These are phyloP conservation scores for Kodamaea arcana DNA, from an alignment of 1,139 yeast species.

Conservation along the genomic window DNA sequence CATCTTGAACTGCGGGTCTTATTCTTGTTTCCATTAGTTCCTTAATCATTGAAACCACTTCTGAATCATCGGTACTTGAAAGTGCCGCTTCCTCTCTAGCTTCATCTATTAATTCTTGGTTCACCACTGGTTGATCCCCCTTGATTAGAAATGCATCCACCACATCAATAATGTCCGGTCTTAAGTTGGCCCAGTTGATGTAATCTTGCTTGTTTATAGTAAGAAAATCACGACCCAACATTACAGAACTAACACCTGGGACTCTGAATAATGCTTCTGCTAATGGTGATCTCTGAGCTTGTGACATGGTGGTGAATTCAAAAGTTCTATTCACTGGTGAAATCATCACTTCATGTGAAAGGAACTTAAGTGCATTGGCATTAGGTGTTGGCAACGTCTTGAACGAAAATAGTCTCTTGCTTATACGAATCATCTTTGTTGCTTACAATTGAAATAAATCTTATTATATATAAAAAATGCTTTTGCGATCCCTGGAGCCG, in stretches of 20 bases:
- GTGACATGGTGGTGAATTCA: slow-evolving; percentile 66
- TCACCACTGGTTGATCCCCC: slow-evolving; percentile 46
- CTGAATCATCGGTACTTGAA: slow-evolving; percentile 29
- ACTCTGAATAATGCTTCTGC: slow-evolving; percentile 76
- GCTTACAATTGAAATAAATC: not conserved
- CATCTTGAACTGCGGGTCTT: slow-evolving; percentile 69
- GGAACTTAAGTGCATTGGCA: slow-evolving; percentile 83
- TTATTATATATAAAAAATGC: slow-evolving; percentile 1
- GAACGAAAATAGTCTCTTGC: slow-evolving; percentile 22
- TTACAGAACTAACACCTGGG: slow-evolving; percentile 80
- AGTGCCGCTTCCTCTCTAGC: slow-evolving; percentile 27
- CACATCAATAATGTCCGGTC: slow-evolving; percentile 42
- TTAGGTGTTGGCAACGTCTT: slow-evolving; percentile 72
- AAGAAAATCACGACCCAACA: slow-evolving; percentile 69
- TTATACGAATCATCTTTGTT: slow-evolving; percentile 1
- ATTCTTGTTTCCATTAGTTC: slow-evolving; percentile 59
- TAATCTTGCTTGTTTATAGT: slow-evolving; percentile 47
- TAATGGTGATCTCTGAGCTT: slow-evolving; percentile 74
- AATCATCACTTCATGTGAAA: slow-evolving; percentile 42
- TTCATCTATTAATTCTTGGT: slow-evolving; percentile 41
- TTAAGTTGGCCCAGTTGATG: slow-evolving; percentile 43
- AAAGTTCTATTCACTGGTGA: slow-evolving; percentile 64
- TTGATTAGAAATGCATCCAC: slow-evolving; percentile 35
- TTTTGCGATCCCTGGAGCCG: not conserved
- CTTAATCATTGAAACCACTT: slow-evolving; percentile 54